A percentile compares a stretch with the other conserved stretches of the same genome.
Evolutionary conservation across 139 green algal species (phyloP).

Genomic region (Diplosphaera chodatii): DNA sequence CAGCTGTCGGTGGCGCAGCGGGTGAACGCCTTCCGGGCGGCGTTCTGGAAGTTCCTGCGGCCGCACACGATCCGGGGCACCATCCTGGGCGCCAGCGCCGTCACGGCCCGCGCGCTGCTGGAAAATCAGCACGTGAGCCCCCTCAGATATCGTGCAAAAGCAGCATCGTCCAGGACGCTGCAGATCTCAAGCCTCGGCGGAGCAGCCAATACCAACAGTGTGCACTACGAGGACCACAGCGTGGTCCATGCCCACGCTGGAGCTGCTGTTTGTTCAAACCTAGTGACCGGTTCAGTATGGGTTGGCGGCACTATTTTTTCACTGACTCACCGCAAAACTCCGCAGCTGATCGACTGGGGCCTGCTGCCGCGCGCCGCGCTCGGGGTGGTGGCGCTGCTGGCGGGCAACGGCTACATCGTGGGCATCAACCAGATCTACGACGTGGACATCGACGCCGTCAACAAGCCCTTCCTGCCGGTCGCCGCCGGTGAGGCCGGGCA

Average conservation of each 20-base stretch:
- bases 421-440: conserved; percentile 98
- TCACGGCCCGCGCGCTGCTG: conserved; percentile 64
- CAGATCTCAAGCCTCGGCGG: too few species aligned
- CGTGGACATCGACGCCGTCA: conserved; percentile 91
- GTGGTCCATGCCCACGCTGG: too few species aligned
- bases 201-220: too few species aligned
- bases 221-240: too few species aligned
- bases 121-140: conserved; percentile 46
- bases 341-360: conserved; percentile 76
- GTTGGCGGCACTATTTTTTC: too few species aligned
- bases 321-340: too few species aligned
- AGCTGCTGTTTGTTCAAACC: too few species aligned
- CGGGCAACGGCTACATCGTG: conserved; percentile 98
- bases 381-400: conserved; percentile 84
- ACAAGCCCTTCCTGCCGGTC: conserved; percentile 98
- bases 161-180: too few species aligned
- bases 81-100: conserved; percentile 78
- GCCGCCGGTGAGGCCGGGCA: conserved; percentile 72
- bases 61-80: conserved; percentile 93
- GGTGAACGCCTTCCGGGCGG: conserved; percentile 49
- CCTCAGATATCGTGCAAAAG: too few species aligned
- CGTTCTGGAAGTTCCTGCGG: conserved; percentile 97
- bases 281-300: too few species aligned
- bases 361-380: conserved; percentile 79
- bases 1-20: not conserved